Evolutionary conservation across 129 eudicot species (phyloP).

Genomic region (Flaveria sonorensis): DNA sequence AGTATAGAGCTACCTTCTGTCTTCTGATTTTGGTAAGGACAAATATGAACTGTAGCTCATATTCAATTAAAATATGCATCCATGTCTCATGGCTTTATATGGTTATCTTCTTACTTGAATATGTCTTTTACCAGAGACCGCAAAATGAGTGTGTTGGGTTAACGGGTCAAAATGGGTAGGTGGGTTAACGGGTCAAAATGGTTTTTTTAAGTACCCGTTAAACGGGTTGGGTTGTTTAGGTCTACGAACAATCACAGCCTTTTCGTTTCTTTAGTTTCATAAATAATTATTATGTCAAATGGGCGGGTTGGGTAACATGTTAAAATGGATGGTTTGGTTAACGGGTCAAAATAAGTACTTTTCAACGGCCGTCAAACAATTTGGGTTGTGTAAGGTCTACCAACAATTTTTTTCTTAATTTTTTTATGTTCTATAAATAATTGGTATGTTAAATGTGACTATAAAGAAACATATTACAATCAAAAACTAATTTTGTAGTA

Average conservation of each 20-base stretch:
- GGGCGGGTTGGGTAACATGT: background rate
- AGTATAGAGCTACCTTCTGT: conserved; percentile 39
- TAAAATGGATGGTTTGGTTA: background rate
- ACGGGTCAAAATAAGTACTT: background rate
- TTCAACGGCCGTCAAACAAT: too few relatives aligned
- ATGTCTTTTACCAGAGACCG: background rate
- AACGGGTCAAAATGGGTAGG: background rate
- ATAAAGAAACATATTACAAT: background rate
- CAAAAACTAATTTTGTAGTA: background rate
- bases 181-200: background rate
- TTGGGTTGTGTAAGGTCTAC: background rate
- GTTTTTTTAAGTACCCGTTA: background rate
- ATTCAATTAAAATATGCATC: background rate
- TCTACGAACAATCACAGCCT: too few relatives aligned
- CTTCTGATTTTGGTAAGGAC: conserved; percentile 8
- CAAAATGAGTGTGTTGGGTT: background rate
- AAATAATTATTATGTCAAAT: background rate
- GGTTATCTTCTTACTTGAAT: background rate
- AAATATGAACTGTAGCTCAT: background rate
- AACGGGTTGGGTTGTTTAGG: too few relatives aligned
- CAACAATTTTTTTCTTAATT: background rate
- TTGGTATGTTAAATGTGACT: background rate
- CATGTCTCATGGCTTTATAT: background rate
- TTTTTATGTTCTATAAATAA: background rate
- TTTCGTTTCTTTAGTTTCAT: too few relatives aligned